Evolutionary conservation across 2,329 filamentous ascomycete genomes (phyloP).

Genomic region (Chaetomium globosum): DNA sequence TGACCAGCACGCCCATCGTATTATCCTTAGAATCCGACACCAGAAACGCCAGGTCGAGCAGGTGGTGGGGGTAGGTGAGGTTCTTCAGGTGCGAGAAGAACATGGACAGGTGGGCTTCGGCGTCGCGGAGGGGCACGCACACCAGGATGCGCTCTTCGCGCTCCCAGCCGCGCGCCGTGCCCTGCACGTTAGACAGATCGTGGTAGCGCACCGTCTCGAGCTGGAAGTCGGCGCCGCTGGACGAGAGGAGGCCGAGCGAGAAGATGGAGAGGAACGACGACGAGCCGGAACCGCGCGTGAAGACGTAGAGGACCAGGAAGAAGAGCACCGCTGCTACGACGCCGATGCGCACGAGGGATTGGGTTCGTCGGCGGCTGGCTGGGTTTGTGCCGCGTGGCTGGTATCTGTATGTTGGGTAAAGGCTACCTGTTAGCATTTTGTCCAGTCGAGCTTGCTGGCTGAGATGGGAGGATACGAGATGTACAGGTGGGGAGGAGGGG

Average conservation of each 20-base stretch:
- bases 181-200: constrained; percentile 87
- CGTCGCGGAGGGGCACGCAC: constrained; percentile 91
- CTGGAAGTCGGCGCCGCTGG: constrained; percentile 63
- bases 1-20: constrained; percentile 74
- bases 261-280: constrained; percentile 62
- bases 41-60: constrained; percentile 94
- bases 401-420: constrained; percentile 63
- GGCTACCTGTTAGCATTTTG: constrained; percentile 30
- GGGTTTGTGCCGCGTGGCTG: constrained; percentile 77
- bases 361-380: constrained; percentile 71
- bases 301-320: constrained; percentile 74
- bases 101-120: constrained; percentile 89
- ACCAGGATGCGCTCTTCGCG: constrained; percentile 92
- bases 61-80: constrained; percentile 93
- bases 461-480: background rate
- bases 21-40: constrained; percentile 97
- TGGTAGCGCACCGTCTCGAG: constrained; percentile 97
- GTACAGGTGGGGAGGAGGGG: background rate
- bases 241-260: constrained; percentile 70
- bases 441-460: background rate
- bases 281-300: constrained; percentile 53
- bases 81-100: constrained; percentile 98
- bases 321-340: constrained; percentile 61
- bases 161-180: constrained; percentile 92
- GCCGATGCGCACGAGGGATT: constrained; percentile 69